These are phyloP conservation scores for Ballota nigra DNA, from an alignment of 257 asterid genomes.

Conservation along the genomic window DNA sequence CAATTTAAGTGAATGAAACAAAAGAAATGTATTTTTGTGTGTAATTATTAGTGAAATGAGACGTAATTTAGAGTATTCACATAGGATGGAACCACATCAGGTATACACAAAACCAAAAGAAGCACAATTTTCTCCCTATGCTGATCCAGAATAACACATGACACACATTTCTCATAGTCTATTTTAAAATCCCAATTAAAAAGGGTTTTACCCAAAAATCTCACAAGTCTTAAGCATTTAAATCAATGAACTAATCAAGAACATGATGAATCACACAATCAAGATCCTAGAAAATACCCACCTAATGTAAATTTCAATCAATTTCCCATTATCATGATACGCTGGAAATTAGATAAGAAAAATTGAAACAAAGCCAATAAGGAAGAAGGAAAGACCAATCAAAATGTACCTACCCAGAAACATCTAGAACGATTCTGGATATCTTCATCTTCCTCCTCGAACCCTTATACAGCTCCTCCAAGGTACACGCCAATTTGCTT, in stretches of 20 bases:
- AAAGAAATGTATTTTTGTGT: too few relatives aligned
- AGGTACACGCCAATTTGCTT: slow-evolving; percentile 66
- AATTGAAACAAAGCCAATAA: slow-evolving; percentile 7
- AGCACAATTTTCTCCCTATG: neutral
- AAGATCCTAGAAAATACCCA: slow-evolving; percentile 10
- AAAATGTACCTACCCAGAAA: slow-evolving; percentile 54
- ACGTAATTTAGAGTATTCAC: too few relatives aligned
- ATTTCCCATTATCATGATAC: neutral
- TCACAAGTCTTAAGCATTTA: neutral
- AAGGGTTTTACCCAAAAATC: too few relatives aligned
- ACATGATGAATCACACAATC: neutral
- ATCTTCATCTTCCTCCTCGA: slow-evolving; percentile 91
- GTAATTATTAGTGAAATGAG: too few relatives aligned
- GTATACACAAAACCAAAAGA: neutral
- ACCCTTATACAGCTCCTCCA: slow-evolving; percentile 92
- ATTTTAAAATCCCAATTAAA: neutral
- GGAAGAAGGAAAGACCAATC: neutral
- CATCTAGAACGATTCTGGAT: slow-evolving; percentile 77
- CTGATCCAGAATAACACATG: neutral
- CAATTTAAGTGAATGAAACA: too few relatives aligned
- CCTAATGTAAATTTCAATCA: neutral
- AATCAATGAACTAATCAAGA: neutral
- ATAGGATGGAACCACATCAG: neutral
- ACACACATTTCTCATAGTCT: neutral
- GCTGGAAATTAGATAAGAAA: neutral